Evolutionary conservation across 2,329 filamentous ascomycete species (phyloP).

Genomic region (Podosphaera fusca): DNA sequence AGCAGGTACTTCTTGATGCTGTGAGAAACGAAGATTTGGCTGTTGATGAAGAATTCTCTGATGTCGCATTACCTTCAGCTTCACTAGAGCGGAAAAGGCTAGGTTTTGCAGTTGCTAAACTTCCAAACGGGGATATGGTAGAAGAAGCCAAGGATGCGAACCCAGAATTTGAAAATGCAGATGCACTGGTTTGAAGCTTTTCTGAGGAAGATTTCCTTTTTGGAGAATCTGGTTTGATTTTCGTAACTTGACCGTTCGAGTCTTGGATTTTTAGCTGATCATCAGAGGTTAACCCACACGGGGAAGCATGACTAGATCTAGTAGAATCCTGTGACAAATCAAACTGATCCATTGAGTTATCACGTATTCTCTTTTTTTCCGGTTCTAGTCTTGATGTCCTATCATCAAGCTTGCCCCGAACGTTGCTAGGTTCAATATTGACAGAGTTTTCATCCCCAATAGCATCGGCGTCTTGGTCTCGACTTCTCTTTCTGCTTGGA

Average conservation of each 20-base stretch:
- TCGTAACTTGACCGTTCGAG: neutral
- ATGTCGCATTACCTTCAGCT: conserved; percentile 17
- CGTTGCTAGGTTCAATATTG: conserved; percentile 17
- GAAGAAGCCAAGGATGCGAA: conserved; percentile 42
- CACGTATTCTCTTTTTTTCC: conserved; percentile 41
- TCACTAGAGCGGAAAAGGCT: conserved; percentile 25
- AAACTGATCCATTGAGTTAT: conserved; percentile 18
- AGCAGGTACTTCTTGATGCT: neutral
- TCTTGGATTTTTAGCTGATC: neutral
- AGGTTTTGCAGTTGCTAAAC: conserved; percentile 25
- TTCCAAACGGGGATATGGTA: conserved; percentile 38
- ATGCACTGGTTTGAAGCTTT: conserved; percentile 25
- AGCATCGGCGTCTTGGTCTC: conserved; percentile 22
- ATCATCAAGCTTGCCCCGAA: conserved; percentile 21
- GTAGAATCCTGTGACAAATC: neutral
- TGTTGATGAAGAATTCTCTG: neutral
- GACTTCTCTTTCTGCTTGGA: conserved; percentile 39
- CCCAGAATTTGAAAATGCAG: conserved; percentile 43
- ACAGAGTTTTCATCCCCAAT: conserved; percentile 17
- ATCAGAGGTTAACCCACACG: neutral
- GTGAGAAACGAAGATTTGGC: neutral
- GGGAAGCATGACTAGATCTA: neutral
- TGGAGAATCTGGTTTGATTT: neutral
- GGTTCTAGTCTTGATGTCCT: conserved; percentile 27
- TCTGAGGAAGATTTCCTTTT: conserved; percentile 5